These are phyloP conservation scores for Tanacetum coccineum DNA, from an alignment of 129 eudicot genomes.

Conservation along the genomic window DNA sequence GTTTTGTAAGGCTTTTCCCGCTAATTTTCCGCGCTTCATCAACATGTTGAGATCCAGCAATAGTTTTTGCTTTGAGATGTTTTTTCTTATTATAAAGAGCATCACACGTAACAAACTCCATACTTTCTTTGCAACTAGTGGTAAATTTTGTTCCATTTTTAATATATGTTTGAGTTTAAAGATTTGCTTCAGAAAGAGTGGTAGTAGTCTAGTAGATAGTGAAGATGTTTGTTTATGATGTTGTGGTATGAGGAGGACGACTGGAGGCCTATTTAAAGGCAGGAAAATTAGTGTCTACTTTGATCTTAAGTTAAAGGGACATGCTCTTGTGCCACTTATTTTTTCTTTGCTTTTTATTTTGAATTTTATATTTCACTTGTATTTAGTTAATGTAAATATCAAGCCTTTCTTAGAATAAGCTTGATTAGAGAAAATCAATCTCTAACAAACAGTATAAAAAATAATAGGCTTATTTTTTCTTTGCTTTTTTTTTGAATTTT, in stretches of 20 bases:
- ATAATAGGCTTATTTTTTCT: no score
- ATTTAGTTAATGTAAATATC: no score
- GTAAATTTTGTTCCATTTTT: constrained; percentile 65
- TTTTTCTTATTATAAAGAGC: constrained; percentile 51
- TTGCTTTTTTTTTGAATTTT: no score
- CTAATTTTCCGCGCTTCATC: constrained; percentile 57
- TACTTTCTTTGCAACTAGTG: constrained; percentile 47
- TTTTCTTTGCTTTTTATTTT: no score
- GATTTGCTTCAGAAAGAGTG: background rate
- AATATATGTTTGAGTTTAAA: background rate
- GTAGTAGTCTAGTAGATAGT: background rate
- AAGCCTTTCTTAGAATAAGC: no score
- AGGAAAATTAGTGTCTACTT: no score
- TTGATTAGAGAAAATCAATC: no score
- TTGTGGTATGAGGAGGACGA: background rate
- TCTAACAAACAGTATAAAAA: no score
- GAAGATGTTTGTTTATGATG: constrained; percentile 4
- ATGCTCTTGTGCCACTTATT: no score
- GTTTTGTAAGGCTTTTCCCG: constrained; percentile 58
- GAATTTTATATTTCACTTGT: no score
- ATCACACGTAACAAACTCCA: constrained; percentile 45
- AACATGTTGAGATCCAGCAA: constrained; percentile 52
- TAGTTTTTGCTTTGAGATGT: constrained; percentile 46
- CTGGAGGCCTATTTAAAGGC: no score
- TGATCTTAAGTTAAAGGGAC: no score